Conservation (phyloP, 164 flowering plant genomes). For the Houttuynia cordata region DNA sequence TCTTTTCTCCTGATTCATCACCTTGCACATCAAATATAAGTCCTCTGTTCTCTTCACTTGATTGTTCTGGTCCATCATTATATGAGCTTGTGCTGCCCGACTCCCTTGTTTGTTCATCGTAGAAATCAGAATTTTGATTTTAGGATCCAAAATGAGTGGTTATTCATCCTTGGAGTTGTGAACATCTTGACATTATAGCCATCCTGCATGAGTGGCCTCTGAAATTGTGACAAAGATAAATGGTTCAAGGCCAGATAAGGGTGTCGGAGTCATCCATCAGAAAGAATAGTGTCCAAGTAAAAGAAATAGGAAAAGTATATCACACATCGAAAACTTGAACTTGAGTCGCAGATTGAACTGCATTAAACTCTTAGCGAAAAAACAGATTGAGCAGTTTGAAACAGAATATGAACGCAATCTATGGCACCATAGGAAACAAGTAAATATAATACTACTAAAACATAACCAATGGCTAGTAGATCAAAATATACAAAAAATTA, state of each 20-base stretch:
- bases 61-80: constrained; percentile 25
- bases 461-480: too few relatives aligned
- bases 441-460: too few relatives aligned
- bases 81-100: constrained; percentile 27
- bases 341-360: neutral
- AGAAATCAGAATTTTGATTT: constrained; percentile 21
- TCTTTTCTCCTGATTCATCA: constrained; percentile 6
- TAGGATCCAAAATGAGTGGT: constrained; percentile 54
- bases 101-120: constrained; percentile 22
- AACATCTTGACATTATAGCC: constrained; percentile 43
- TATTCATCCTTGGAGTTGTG: constrained; percentile 72
- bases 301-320: neutral
- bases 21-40: constrained; percentile 3
- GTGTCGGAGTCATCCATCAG: too few relatives aligned
- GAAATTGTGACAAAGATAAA: constrained; percentile 3
- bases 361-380: neutral
- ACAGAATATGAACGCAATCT: too few relatives aligned
- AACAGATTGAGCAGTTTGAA: neutral
- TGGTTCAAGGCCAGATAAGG: constrained; percentile 2
- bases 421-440: too few relatives aligned
- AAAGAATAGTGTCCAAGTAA: neutral
- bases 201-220: constrained; percentile 46
- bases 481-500: too few relatives aligned
- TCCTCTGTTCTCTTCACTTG: constrained; percentile 18
- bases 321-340: neutral